Conservation (phyloP, 371 early-diverging fungal species). For the Syncephalis plumigaleata region DNA sequence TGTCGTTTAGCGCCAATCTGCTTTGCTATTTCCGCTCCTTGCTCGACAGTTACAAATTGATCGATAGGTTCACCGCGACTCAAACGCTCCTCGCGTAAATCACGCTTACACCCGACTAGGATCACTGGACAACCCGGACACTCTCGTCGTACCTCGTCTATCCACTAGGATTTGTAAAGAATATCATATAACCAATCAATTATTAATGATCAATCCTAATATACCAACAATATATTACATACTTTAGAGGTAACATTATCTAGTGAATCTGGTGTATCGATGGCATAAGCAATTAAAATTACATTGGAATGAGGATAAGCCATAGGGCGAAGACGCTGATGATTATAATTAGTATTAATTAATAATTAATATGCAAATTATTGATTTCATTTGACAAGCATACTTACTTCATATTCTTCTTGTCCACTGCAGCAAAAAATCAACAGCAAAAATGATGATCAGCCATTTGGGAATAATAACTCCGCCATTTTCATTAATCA, state of each 20-base stretch:
- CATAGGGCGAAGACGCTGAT: conserved; percentile 76
- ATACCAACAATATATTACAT: no score
- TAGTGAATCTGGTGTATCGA: conserved; percentile 75
- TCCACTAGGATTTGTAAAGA: conserved; percentile 31
- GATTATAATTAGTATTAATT: conserved; percentile 14
- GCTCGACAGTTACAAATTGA: neutral
- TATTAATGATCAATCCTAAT: no score
- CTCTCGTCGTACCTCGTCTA: conserved; percentile 49
- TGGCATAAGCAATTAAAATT: conserved; percentile 67
- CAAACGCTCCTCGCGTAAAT: conserved; percentile 35
- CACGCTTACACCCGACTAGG: conserved; percentile 59
- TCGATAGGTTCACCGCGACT: neutral
- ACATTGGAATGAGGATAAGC: conserved; percentile 86
- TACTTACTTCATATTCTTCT: conserved; percentile 61
- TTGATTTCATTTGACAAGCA: neutral
- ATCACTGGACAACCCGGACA: conserved; percentile 51
- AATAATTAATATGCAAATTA: no score
- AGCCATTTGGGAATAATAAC: no score
- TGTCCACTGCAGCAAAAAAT: conserved; percentile 30
- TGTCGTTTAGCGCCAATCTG: conserved; percentile 58
- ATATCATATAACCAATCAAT: neutral
- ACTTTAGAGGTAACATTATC: conserved; percentile 68
- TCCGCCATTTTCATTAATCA: no score
- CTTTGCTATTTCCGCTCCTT: conserved; percentile 38
- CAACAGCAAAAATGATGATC: neutral